Percentiles rank a stretch among this genome's conserved stretches.
Conservation (phyloP, 768 basidiomycete genomes). For the Boletellus ananiceps region DNA sequence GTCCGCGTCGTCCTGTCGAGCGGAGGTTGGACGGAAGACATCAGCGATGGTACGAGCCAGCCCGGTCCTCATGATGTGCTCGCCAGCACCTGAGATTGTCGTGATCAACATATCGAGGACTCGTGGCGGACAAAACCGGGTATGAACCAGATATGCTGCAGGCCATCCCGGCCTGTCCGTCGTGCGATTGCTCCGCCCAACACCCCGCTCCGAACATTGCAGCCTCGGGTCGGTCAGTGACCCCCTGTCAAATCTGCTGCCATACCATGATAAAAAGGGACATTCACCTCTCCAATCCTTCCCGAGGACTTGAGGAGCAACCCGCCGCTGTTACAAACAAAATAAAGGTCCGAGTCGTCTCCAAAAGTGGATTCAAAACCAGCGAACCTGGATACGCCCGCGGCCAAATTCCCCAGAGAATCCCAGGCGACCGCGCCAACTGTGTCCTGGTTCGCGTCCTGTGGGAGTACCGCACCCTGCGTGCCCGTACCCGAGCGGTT, state of each 20-base stretch:
- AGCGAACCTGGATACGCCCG: constrained; percentile 71
- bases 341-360: background rate
- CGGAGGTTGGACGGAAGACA: constrained; percentile 26
- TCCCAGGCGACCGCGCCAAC: constrained; percentile 73
- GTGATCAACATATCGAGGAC: background rate
- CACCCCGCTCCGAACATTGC: constrained; percentile 72
- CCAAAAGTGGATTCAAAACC: too few species aligned
- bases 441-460: constrained; percentile 60
- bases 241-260: background rate
- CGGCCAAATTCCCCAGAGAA: constrained; percentile 42
- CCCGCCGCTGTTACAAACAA: constrained; percentile 52
- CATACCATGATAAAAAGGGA: background rate
- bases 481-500: background rate
- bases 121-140: background rate
- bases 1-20: constrained; percentile 22
- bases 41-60: constrained; percentile 57
- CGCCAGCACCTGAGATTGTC: constrained; percentile 55
- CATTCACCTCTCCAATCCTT: constrained; percentile 65
- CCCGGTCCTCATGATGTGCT: constrained; percentile 56
- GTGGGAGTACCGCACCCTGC: constrained; percentile 5
- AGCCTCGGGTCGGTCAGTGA: constrained; percentile 40
- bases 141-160: constrained; percentile 60
- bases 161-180: constrained; percentile 40
- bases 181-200: constrained; percentile 49
- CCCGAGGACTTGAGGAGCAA: constrained; percentile 73